phyloP scores from a whole-genome alignment of 2,329 filamentous ascomycete species.

The Gaeumannomyces sp. region DNA sequence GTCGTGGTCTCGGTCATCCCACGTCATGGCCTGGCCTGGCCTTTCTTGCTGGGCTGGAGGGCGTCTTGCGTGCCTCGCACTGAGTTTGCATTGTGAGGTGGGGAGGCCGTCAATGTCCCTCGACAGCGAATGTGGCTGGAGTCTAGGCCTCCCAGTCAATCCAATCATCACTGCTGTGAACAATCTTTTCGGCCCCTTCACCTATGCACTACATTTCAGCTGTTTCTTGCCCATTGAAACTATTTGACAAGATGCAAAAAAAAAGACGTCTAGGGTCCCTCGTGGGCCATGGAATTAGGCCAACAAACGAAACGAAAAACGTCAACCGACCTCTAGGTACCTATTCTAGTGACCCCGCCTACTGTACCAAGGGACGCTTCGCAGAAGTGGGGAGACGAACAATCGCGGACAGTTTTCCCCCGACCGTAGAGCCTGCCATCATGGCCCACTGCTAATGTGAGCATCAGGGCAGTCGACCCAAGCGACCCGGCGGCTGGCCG shows the following conservation, averaged over 20 bases:
- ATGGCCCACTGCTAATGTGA: too few species aligned
- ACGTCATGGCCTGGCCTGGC: neutral
- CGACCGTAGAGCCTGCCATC: too few species aligned
- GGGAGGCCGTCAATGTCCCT: neutral
- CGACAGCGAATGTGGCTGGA: neutral
- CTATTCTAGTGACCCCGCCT: neutral
- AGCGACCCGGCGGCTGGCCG: too few species aligned
- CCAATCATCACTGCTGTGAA: neutral
- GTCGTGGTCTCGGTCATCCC: neutral
- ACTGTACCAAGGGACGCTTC: neutral
- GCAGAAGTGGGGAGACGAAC: neutral
- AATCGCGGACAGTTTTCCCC: neutral
- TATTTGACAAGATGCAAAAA: neutral
- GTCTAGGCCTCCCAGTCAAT: neutral
- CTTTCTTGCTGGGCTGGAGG: neutral
- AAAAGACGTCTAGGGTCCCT: neutral
- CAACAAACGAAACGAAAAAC: slow-evolving; percentile 2
- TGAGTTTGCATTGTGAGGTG: neutral
- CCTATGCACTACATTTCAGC: neutral
- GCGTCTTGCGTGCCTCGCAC: neutral
- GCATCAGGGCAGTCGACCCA: too few species aligned
- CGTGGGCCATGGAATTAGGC: neutral
- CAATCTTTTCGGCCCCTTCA: neutral
- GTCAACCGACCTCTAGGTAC: neutral
- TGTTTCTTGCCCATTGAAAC: neutral